Base-by-base conservation (phyloP, 2,329 filamentous ascomycete species). In the Epichloe scottii region DNA sequence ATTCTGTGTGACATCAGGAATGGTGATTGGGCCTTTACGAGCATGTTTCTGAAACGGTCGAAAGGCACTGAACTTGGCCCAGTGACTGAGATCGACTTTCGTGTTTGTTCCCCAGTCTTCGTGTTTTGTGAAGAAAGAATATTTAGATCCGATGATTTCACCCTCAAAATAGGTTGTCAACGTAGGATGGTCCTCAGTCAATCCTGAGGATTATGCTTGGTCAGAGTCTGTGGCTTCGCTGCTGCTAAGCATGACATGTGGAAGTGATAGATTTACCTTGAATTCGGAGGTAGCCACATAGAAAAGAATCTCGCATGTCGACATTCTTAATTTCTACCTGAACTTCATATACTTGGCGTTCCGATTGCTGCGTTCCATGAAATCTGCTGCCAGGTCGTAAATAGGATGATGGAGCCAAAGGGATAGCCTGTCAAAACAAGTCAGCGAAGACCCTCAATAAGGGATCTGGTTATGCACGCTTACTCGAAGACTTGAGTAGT, bases 131-230 rank as follows among this genome's bases (percentile, higher is more conserved):
- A 85, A 79, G 71, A 98, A 98, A n/a, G 82, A 85, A 70, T 97
- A 90, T 64, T 95, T 95, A 52, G 83, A 84, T 46, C 93, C 93
- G 57, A 98, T 96, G 50, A 98, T 95, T 69, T 98, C 93, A 66
- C 91, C 90, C 69, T 97, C 91, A 61, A 98, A 98, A 66, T 94
- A 98, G 1, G 93, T 98, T 8, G 91, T 97, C 48, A 98, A 75
- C n/a, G 90, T 96, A 12, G 91, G 91, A 65, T 97, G 91, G 68
- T 96, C 90, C 64, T 94, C 86, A 0, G 93, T 97, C 15, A 98
- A 75, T 49, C 90, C 90, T 96, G 11, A 55, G 8, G 14, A 40
- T 35, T 38, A 10, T 40, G 14, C 34, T 21, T 33, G 11, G 48
- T 50, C 23, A 50, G 34, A 45, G 30, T 21, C 4, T 19, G 19